Conservation (phyloP, 1,284 basidiomycete species). For the Cryptococcus hybrid region DNA sequence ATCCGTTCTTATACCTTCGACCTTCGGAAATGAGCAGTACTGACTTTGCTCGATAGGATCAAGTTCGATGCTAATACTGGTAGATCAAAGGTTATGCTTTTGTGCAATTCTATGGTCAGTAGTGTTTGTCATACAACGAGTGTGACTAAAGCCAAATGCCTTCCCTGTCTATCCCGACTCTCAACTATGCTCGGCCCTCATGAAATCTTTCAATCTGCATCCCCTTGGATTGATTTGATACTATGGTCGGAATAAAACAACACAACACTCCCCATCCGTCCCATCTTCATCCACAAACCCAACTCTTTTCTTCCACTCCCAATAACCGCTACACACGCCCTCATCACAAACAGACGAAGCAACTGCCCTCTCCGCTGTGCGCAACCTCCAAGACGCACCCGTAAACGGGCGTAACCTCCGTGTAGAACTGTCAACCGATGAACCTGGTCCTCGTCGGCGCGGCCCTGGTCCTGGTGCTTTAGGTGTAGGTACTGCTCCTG, state of each 20-base stretch:
- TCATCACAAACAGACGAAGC: conserved; percentile 69
- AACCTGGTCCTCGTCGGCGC: conserved; percentile 43
- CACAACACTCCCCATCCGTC: not conserved
- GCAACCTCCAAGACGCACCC: conserved; percentile 78
- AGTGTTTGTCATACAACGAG: conserved; percentile 17
- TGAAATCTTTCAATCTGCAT: not conserved
- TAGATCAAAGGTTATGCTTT: conserved; percentile 95
- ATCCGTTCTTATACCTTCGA: no score
- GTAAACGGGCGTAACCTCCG: conserved; percentile 80
- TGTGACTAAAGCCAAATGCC: not conserved
- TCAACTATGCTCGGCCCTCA: not conserved
- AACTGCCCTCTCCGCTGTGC: conserved; percentile 78
- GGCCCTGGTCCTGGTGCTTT: not conserved
- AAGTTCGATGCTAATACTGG: conserved; percentile 96
- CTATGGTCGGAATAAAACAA: no score
- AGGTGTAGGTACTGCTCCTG: not conserved
- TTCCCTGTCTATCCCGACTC: not conserved
- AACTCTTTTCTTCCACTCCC: not conserved
- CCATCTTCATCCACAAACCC: not conserved
- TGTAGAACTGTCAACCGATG: conserved; percentile 66
- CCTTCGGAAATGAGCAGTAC: not conserved
- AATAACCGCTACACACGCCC: not conserved
- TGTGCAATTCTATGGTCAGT: conserved; percentile 89
- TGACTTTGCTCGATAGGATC: conserved; percentile 58
- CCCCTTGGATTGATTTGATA: not conserved